A percentile compares a stretch with the other conserved stretches of the same genome.
These are phyloP conservation scores for Coleophoma eucalyptorum DNA, from an alignment of 2,329 filamentous ascomycete species.

Conservation along the genomic window DNA sequence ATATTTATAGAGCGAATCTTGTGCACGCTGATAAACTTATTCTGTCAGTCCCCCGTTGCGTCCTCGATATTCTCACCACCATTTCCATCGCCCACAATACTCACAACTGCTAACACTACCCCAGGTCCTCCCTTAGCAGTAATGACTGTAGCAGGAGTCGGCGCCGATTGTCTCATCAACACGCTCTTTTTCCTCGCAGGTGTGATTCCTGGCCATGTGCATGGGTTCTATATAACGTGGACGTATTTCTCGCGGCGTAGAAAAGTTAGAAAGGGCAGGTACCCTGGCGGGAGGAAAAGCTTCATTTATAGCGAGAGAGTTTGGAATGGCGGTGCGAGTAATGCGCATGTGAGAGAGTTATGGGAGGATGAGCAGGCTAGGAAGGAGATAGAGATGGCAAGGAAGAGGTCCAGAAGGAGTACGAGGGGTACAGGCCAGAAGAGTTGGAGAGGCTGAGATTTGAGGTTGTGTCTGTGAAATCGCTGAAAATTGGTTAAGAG, in stretches of 20 bases:
- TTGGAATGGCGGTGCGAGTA: constrained; percentile 53
- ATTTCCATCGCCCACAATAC: too few species aligned
- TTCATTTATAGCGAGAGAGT: constrained; percentile 70
- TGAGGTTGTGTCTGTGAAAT: too few species aligned
- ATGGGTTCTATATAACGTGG: constrained; percentile 50
- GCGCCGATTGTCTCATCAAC: constrained; percentile 19
- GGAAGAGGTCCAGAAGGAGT: not conserved
- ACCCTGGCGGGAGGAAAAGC: constrained; percentile 50
- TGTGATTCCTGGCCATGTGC: constrained; percentile 23
- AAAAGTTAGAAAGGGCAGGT: constrained; percentile 48
- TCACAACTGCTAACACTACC: not conserved
- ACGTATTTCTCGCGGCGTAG: constrained; percentile 73
- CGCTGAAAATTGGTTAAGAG: too few species aligned
- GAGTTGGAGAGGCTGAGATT: constrained; percentile 7
- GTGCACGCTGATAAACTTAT: constrained; percentile 16
- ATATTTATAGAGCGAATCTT: constrained; percentile 4
- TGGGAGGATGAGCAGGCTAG: constrained; percentile 5
- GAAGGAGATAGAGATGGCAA: not conserved
- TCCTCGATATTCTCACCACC: too few species aligned
- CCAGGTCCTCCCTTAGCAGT: constrained; percentile 19
- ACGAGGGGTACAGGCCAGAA: not conserved
- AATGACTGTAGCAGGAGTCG: constrained; percentile 11
- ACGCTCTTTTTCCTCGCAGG: constrained; percentile 18
- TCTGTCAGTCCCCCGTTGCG: constrained; percentile 9
- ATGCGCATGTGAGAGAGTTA: constrained; percentile 13